These are phyloP conservation scores for Mesotaenium endlicherianum DNA, from an alignment of 139 green algal genomes.

Conservation along the genomic window DNA sequence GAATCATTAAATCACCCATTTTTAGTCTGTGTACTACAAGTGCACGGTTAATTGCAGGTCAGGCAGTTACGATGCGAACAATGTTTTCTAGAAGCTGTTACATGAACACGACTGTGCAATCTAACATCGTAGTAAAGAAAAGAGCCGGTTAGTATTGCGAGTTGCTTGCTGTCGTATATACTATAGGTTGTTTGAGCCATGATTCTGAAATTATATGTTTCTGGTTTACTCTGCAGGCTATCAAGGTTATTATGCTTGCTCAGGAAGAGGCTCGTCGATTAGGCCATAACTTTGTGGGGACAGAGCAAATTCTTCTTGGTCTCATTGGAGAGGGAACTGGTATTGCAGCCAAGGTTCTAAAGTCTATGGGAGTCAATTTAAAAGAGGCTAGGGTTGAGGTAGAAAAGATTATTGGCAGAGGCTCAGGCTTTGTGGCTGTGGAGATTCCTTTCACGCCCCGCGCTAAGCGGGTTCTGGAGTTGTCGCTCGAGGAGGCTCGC, in stretches of 20 bases:
- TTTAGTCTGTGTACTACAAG: no score
- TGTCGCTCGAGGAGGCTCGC: constrained; percentile 95
- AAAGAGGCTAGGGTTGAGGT: constrained; percentile 97
- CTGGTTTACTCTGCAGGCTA: constrained; percentile 63
- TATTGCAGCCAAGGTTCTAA: constrained; percentile 99
- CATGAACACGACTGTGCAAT: no score
- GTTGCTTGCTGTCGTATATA: no score
- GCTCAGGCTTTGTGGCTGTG: constrained; percentile 95
- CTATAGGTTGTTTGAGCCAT: no score
- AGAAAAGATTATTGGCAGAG: constrained; percentile 98
- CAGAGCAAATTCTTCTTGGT: constrained; percentile 95
- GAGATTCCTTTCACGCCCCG: constrained; percentile 98
- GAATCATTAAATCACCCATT: no score
- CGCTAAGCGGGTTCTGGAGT: constrained; percentile 97
- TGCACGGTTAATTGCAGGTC: no score
- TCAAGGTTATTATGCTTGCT: constrained; percentile 93
- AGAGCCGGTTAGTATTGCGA: no score
- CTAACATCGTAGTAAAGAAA: no score
- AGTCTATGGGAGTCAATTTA: constrained; percentile 97
- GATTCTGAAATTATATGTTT: no score
- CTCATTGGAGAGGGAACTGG: constrained; percentile 97
- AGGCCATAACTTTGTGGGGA: constrained; percentile 99
- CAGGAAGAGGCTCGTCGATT: constrained; percentile 92
- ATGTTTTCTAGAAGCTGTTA: no score
- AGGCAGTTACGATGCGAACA: no score